Evolutionary conservation across 1,284 basidiomycete genomes (phyloP), one percentile per base, ranked within the genome.

Genomic region (Malassezia sp.): DNA sequence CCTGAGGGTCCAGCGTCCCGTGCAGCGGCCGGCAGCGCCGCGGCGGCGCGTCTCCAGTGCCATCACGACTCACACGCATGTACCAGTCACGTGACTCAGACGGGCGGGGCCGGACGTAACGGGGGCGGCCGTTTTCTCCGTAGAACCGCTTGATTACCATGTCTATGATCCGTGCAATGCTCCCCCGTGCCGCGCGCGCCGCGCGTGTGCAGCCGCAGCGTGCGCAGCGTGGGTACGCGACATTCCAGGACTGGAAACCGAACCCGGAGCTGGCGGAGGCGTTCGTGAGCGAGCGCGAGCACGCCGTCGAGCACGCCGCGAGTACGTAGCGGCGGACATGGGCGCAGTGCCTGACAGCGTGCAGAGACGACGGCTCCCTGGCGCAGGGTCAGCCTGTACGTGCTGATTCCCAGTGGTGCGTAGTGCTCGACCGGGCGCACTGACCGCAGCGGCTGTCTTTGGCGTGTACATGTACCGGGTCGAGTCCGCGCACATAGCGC

Each of bases 401-500:
- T 53, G 20, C 56, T 61, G 54, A 52, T 63, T n/a, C 63, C 63
- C 11, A 56, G 57, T 14, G 57, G 51, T 61, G 41, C 53, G 59
- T 56, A 11, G 23, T 14, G 3, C 15, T 35, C 12, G 17, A 32
- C 3, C 5, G 31, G n/a, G 28, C 39, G 31, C 15, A 42, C 29
- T 32, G 17, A 27, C 12, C 18, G 14, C 42, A 59, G 59, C 59
- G 22, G 51, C 57, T 42, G 61, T 63, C 14, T 42, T 66, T 8
- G 63, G 51, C 24, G 61, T 59, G 17, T 63, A 66, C 57, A 63
- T 63, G 53, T 66, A 63, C 57, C 56, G 59, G 24, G 57, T 66
- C 34, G 63, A 66, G 40, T 52, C 57, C 38, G 57, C 60, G 48
- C 63, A 66, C 56, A 37, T 48, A 44, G 49, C 56, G 49, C 63